Evolutionary conservation across 257 asterid species (phyloP).

Genomic region (Fraxinus anomala): DNA sequence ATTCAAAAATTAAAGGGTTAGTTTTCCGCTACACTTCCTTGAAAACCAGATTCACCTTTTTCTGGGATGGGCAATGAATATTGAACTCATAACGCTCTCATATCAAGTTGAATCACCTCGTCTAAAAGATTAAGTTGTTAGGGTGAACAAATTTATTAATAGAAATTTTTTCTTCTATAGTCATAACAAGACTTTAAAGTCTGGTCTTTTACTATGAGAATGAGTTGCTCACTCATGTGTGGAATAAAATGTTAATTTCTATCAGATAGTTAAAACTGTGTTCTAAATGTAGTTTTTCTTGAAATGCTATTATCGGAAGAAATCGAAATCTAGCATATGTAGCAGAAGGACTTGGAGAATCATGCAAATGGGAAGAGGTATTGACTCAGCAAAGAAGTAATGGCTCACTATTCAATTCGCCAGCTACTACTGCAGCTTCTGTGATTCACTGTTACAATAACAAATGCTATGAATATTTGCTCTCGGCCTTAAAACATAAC

Average conservation of each 20-base stretch:
- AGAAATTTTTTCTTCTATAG: too few relatives aligned
- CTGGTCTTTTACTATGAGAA: too few relatives aligned
- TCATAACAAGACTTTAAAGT: too few relatives aligned
- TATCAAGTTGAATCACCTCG: too few relatives aligned
- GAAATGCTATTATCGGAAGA: not conserved
- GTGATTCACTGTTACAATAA: constrained; percentile 32
- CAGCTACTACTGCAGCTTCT: constrained; percentile 54
- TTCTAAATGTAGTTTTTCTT: not conserved
- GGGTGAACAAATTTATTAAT: too few relatives aligned
- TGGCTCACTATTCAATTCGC: constrained; percentile 46
- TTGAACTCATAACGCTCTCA: too few relatives aligned
- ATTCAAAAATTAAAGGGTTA: constrained; percentile 31
- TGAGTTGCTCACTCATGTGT: too few relatives aligned
- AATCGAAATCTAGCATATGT: constrained; percentile 3
- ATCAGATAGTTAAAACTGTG: not conserved
- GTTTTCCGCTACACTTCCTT: not conserved
- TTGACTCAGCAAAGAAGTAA: constrained; percentile 21
- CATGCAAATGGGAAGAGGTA: not conserved
- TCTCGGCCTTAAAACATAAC: constrained; percentile 18
- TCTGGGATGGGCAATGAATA: not conserved
- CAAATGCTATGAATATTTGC: constrained; percentile 32
- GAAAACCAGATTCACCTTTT: not conserved
- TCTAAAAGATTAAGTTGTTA: too few relatives aligned
- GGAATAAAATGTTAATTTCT: too few relatives aligned
- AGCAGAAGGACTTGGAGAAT: constrained; percentile 21